Evolutionary conservation across 192 early-diverging fungal genomes (phyloP), one percentile per base, ranked within the genome.

Genomic region (Anaeromyces robustus): DNA sequence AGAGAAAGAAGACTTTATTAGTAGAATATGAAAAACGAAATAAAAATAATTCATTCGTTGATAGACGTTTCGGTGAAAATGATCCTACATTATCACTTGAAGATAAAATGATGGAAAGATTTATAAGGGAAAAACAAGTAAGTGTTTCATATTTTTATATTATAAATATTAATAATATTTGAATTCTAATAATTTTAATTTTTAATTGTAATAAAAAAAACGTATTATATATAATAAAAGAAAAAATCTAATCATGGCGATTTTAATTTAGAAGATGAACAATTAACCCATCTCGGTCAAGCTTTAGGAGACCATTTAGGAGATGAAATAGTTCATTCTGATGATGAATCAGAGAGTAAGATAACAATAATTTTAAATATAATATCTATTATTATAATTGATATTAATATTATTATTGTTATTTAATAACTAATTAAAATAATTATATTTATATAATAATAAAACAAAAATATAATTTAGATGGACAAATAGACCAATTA

Each of bases 81-180:
- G 89, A 97, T 83, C 89, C 93, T 19, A 90, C 85, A 32, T 86
- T 98, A 90, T 94, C 95, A 34, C 87, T 93, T 1, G 98, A 99
- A 87, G 98, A 99, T 79, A 96, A 94, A 81, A 97, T 98, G 96
- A 81, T 98, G 84, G 90, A 92, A 86, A 90, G 98, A 83, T 98
- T 98, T 84, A 94, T 97, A 41, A 86, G 87, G 37, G 97, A 99
- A 87, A 87, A 92, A 79, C 90, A 93, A 83, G 89, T 88, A 85
- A 31, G 83, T 30, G 32, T 22, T 16, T 26, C 16, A 11, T n/a
- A 29, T 30, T 30, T 80, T 29, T n/a, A 26, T 34, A 16, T 29
- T 29, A 30, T 29, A 29, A 28, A 29, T 12, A 12, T 19, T 41
- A 7, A 16, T 1, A 16, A 41, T 41, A 41, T 7, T 34, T 34